Base-by-base conservation (phyloP, 179 eudicot species). In the Monotropa hypopitys region DNA sequence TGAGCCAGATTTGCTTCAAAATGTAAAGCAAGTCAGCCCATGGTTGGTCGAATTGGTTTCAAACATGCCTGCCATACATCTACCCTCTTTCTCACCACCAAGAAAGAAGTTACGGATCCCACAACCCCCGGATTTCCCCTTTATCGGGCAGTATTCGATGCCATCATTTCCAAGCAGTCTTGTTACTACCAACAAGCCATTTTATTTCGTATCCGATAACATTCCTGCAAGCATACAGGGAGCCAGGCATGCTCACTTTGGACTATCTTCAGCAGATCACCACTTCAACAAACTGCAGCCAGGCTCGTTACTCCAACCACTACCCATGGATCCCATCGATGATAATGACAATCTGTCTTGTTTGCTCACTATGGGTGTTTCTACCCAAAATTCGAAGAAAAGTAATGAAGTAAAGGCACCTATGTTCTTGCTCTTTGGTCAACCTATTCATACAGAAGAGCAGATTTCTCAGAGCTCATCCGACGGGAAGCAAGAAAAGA, bases 201-300 rank as follows among this genome's bases (percentile, higher is more conserved):
- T 85, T 73, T 81, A 81, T 79, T 86, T 85, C 83, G 82, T 84
- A 70, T 70, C 90, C 18, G 88, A 88, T 83, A 87, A 84, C 86
- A 80, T 83, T 30, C 67, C 93, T 87, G 89, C 96, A 84, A 88
- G 97, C 88, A 85, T 92, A 90, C 97, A 94, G 98, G 98, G 92
- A 90, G 90, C 94, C 97, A 94, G 98, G 98, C 98, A 92, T 86
- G 87, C 96, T 87, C 93, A 85, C 66, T 85, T 88, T 74, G 91
- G 92, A 82, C 83, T 80, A 38, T 87, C 92, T 7, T 86, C 87
- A 77, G 80, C 85, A 71, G 92, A 88, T 85, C 80, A 85, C 85
- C 90, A 89, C 81, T 80, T 85, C 50, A 82, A 86, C 85, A 88
- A 87, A 83, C 83, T 85, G 73, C 85, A 86, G 74, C n/a, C n/a